Evolutionary conservation across 2,329 filamentous ascomycete species (phyloP), one percentile per base, ranked within the genome.

Genomic region (Diaporthe velutina): DNA sequence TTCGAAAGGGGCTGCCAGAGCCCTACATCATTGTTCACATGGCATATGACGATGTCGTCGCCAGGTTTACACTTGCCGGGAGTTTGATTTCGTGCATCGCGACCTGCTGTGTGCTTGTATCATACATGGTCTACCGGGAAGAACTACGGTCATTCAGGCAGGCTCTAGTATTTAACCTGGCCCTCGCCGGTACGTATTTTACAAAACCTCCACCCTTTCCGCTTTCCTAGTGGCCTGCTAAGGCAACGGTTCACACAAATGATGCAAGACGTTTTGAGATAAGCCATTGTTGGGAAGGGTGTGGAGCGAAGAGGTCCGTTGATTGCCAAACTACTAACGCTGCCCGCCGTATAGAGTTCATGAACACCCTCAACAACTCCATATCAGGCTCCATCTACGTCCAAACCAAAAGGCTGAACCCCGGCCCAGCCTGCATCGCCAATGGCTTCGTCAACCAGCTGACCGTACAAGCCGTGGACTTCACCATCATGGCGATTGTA

Each of bases 371-470:
- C 17, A 85, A 85, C 79, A 86, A 86, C 77, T 81, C 83, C 3
- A 78, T 85, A 6, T 86, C 85, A 0, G 85, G 85, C 25, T 78
- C 81, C 35, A 78, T 82, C 52, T 81, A 82, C 12, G 76, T 85
- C 6, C 74, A 75, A 2, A 78, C 80, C 38, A 76, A 74, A 0
- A 75, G 80, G 15, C 76, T 84, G 19, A 50, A 67, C 4, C 75
- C 80, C 17, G 82, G 83, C 9, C 19, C 77, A 0, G 81, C 81
- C 4, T 88, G 86, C 75, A 80, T 80, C 12, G 74, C 84, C 30
- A 88, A 87, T 77, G 86, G 85, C 42, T 86, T 84, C 79, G 75
- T 86, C 50, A 84, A 84, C 35, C 86, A 88, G 73, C 80, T 87
- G 55, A 85, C 84, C 3, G 86, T 87, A 15, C 85, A 87, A 77